phyloP scores from a whole-genome alignment of 352 stramenopile species.

The Globisporangium takayamanum region DNA sequence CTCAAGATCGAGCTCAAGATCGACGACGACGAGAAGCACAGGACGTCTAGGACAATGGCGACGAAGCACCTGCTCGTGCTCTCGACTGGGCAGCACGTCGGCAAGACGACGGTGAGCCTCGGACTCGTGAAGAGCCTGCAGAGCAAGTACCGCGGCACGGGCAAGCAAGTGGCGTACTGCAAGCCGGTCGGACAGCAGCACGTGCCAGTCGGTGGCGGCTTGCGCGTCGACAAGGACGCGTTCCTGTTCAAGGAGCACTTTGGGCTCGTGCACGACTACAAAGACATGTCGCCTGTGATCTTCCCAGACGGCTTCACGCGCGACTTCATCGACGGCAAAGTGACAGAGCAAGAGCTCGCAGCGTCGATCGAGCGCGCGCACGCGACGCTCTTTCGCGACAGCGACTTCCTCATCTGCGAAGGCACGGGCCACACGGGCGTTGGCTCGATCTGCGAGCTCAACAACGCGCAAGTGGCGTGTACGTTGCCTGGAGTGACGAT shows the following conservation, averaged over 20 bases:
- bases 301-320: conserved; percentile 96
- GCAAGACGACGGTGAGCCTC: conserved; percentile 96
- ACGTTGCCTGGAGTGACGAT: conserved; percentile 4
- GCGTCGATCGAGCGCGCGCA: conserved; percentile 78
- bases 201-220: conserved; percentile 64
- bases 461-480: conserved; percentile 87
- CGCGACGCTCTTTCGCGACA: conserved; percentile 68
- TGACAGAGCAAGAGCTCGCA: conserved; percentile 78
- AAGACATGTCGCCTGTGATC: conserved; percentile 96
- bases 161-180: conserved; percentile 85
- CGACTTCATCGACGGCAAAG: conserved; percentile 95
- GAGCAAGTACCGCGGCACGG: conserved; percentile 73
- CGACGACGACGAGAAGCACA: not conserved
- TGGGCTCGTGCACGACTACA: conserved; percentile 92
- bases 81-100: conserved; percentile 95
- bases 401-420: conserved; percentile 93
- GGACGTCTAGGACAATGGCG: conserved; percentile 19
- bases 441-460: conserved; percentile 87
- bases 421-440: conserved; percentile 91
- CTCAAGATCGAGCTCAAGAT: not conserved
- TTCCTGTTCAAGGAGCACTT: conserved; percentile 97
- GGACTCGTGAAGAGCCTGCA: conserved; percentile 93
- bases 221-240: conserved; percentile 92
- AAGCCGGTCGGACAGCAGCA: conserved; percentile 96
- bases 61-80: conserved; percentile 79